Conservation (phyloP, 1,284 basidiomycete genomes). For the Stereum hirsutum region DNA sequence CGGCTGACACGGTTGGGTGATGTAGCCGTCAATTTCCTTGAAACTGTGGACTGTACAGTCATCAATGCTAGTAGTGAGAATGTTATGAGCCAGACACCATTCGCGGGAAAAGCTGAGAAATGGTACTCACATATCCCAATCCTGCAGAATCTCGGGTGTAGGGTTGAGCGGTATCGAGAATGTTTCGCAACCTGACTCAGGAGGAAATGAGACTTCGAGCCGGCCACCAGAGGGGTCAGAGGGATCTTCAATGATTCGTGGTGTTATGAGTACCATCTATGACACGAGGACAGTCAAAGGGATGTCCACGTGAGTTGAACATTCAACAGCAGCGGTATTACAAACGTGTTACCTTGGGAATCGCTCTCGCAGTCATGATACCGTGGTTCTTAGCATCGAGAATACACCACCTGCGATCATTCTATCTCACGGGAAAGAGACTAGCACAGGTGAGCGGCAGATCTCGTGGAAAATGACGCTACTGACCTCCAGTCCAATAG, state of each 20-base stretch:
- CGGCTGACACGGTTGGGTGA: conserved; percentile 35
- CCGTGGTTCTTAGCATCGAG: conserved; percentile 42
- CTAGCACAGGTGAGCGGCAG: background rate
- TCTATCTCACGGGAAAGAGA: conserved; percentile 24
- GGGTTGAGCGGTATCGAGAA: conserved; percentile 55
- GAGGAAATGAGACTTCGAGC: conserved; percentile 50
- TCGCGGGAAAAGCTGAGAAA: background rate
- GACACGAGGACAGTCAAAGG: background rate
- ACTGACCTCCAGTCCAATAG: conserved; percentile 56
- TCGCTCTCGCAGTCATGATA: conserved; percentile 57
- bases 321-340: background rate
- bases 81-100: background rate
- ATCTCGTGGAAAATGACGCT: background rate
- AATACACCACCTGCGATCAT: conserved; percentile 64
- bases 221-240: conserved; percentile 33
- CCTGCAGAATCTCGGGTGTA: conserved; percentile 30
- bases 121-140: conserved; percentile 46
- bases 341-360: conserved; percentile 40
- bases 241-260: conserved; percentile 38
- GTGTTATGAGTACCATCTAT: conserved; percentile 63
- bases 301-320: background rate
- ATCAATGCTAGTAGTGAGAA: conserved; percentile 30
- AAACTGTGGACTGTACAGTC: conserved; percentile 42
- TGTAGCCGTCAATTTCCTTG: conserved; percentile 49
- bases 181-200: conserved; percentile 39